Base-by-base conservation (phyloP, 2,329 filamentous ascomycete species). In the Ophiocordyceps camponoti-saundersi region DNA sequence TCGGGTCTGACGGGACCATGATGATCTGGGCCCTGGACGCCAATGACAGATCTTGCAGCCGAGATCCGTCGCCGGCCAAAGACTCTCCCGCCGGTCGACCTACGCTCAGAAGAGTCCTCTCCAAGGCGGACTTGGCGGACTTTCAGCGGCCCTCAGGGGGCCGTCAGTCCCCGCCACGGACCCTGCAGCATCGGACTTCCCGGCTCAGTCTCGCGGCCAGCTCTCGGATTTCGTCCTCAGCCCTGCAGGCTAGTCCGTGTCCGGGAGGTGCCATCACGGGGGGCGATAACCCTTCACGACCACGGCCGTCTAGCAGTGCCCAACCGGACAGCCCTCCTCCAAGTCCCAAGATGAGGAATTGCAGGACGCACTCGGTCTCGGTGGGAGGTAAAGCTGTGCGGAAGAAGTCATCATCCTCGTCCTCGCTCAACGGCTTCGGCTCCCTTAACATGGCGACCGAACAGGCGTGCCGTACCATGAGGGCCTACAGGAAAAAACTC, bases 61-160 rank as follows among this genome's bases (percentile, higher is more conserved):
- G 73, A 51, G 73, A 77, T 49, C 66, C 72, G 7, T 78, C 75
- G 0, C 75, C 75, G 1, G 63, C 66, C 23, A 77, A 77, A 54
- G 68, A 71, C 4, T 53, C 54, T 20, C 67, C 75, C 2, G 69
- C 77, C 1, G 70, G 72, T 36, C 79, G 80, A 29, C 85, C 82
- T 34, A 89, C 90, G 4, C 66, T 96, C 32, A 76, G 92, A 46
- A 83, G 85, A 47, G 84, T 98, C 10, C 70, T 96, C 30, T 95
- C 89, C 2, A 87, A 85, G 55, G 81, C 83, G 1, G 90, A 96
- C 56, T 68, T 96, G 40, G 84, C 87, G 10, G 85, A 89, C 50
- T 89, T 94, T 50, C 76, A 79, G 51, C 66, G 75, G 5, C 66
- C 72, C 4, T 66, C 69, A 1, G 57, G 61, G 8, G 72, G 73